Conservation (phyloP, 192 early-diverging fungal species). For the Coemansia sp. region DNA sequence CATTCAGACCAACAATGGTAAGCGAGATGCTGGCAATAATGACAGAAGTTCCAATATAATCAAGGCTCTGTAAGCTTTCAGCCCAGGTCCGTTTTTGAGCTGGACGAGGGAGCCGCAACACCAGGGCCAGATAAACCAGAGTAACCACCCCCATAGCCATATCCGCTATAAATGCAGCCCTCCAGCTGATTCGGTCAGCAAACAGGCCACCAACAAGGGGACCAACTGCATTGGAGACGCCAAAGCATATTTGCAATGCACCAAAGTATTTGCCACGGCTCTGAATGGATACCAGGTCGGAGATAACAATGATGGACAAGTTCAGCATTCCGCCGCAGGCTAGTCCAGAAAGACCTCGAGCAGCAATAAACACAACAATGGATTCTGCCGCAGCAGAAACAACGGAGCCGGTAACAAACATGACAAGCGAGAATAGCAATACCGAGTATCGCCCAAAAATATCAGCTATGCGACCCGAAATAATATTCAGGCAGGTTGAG, state of each 20-base stretch:
- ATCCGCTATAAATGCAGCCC: slow-evolving; percentile 79
- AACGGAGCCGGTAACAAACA: slow-evolving; percentile 49
- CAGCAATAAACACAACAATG: slow-evolving; percentile 62
- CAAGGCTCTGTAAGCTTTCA: slow-evolving; percentile 48
- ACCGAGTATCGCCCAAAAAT: slow-evolving; percentile 60
- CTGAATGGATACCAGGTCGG: slow-evolving; percentile 68
- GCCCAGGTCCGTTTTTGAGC: slow-evolving; percentile 15
- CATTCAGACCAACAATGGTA: slow-evolving; percentile 69
- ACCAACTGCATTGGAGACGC: slow-evolving; percentile 58
- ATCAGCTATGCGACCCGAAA: slow-evolving; percentile 85
- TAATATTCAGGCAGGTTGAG: slow-evolving; percentile 66
- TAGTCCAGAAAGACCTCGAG: slow-evolving; percentile 69
- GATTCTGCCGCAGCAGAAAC: slow-evolving; percentile 39
- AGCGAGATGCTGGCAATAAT: slow-evolving; percentile 59
- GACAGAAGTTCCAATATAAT: slow-evolving; percentile 60
- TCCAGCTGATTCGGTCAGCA: slow-evolving; percentile 54
- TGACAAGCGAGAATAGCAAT: slow-evolving; percentile 38
- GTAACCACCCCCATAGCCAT: slow-evolving; percentile 66
- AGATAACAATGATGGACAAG: slow-evolving; percentile 70
- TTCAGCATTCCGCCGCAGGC: slow-evolving; percentile 67
- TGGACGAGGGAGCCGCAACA: slow-evolving; percentile 57
- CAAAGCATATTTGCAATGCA: slow-evolving; percentile 54
- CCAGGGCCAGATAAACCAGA: slow-evolving; percentile 49
- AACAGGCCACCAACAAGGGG: slow-evolving; percentile 61
- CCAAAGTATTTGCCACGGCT: slow-evolving; percentile 75